A percentile compares a stretch with the other conserved stretches of the same genome.
Evolutionary conservation across 2,329 filamentous ascomycete genomes (phyloP).

Genomic region (Colletotrichum phormii): DNA sequence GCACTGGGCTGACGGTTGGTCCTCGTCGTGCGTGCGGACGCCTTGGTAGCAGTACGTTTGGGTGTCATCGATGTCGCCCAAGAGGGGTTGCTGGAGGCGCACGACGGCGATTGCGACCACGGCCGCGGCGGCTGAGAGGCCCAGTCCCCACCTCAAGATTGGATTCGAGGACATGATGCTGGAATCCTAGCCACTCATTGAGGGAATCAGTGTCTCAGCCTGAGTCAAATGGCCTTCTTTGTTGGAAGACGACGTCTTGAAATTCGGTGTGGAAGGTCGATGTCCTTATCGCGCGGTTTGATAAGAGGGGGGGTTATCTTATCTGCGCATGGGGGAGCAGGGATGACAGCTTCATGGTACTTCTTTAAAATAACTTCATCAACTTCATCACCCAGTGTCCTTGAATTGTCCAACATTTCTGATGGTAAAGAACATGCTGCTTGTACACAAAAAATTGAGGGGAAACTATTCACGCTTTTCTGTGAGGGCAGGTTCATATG

Average conservation of each 20-base stretch:
- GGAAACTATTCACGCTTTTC: too few species aligned
- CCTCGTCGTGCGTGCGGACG: constrained; percentile 50
- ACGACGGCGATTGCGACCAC: constrained; percentile 47
- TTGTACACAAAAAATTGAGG: too few species aligned
- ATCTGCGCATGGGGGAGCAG: neutral
- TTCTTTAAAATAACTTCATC: neutral
- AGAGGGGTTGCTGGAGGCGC: constrained; percentile 36
- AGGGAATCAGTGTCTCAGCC: neutral
- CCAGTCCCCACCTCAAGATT: constrained; percentile 36
- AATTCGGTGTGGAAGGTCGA: constrained; percentile 29
- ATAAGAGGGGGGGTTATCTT: constrained; percentile 29
- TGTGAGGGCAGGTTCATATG: too few species aligned
- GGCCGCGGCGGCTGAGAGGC: constrained; percentile 43
- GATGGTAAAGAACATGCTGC: neutral
- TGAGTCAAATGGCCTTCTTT: neutral
- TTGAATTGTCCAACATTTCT: neutral
- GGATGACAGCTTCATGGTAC: neutral
- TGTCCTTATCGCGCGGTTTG: constrained; percentile 22
- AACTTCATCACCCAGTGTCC: neutral
- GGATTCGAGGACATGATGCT: constrained; percentile 24
- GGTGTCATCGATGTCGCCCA: constrained; percentile 4
- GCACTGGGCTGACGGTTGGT: constrained; percentile 58
- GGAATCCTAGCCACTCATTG: constrained; percentile 3
- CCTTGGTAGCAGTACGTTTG: constrained; percentile 54
- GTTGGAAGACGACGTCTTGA: neutral